Base-by-base conservation (phyloP, 1,139 yeast genomes). In the Debaryomyces fabryi region DNA sequence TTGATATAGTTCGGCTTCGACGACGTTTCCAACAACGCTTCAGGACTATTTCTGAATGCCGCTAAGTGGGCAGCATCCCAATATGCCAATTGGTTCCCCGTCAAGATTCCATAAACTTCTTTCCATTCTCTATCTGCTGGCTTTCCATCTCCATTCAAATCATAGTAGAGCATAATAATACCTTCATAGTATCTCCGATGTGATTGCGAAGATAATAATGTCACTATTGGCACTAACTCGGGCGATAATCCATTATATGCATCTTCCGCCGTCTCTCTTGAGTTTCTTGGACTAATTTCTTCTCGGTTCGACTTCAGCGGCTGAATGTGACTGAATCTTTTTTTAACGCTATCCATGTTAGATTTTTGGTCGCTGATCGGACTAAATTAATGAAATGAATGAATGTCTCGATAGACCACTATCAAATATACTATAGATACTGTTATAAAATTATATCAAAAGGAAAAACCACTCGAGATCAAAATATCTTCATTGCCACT, bases 11-110 rank as follows among this genome's bases (percentile, higher is more conserved):
- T 82, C n/a, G 98, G 97, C 60, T 86, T 87, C 10, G 85, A 68
- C 42, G 84, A 75, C 12, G 83, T 78, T 49, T 76, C 81, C 51
- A 82, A 64, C 47, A 82, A 66, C 20, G 77, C 79, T 24, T 76
- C 80, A 2, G 82, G 81, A 57, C 74, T 71, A 51, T 68, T 69
- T 52, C 74, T 73, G 59, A 73, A 79, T 49, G 74, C 78, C 25
- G 88, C 88, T 52, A 91, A 72, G 52, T 80, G 80, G 39, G 85
- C 85, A 1, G 96, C 96, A 65, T 90, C 92, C 97, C 97, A 92
- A 55, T 89, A 82, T 0, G 97, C 96, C 52, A 93, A 72, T 59
- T 91, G 96, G 51, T 91, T 88, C 13, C 99, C 99, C 7, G 90
- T 83, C 42, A 93, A 74, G 24, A 89, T 90, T 41, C 96, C 98